Conservation (phyloP, 177 flowering plant genomes). For the Vitis hybrid region DNA sequence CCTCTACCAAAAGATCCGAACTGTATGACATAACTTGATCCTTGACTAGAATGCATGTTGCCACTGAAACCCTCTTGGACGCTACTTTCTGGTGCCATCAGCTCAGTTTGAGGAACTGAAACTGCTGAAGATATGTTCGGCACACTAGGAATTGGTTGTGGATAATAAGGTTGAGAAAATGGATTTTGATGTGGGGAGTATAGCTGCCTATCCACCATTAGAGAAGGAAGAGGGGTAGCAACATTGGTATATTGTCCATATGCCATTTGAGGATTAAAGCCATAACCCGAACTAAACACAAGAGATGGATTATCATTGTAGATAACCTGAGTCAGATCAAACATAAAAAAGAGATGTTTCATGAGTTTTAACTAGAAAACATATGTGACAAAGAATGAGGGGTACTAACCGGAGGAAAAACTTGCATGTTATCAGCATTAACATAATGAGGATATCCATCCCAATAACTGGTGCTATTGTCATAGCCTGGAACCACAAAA, state of each 20-base stretch:
- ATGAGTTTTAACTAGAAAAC: background rate
- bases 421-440: slow-evolving; percentile 30
- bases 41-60: slow-evolving; percentile 23
- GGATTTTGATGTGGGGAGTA: slow-evolving; percentile 33
- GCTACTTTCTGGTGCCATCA: slow-evolving; percentile 24
- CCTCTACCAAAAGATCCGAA: slow-evolving; percentile 27
- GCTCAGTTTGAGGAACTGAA: slow-evolving; percentile 25
- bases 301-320: slow-evolving; percentile 35
- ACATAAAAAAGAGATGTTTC: background rate
- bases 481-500: slow-evolving; percentile 25
- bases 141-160: slow-evolving; percentile 18
- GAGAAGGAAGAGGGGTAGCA: slow-evolving; percentile 26
- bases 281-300: slow-evolving; percentile 28
- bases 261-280: slow-evolving; percentile 27
- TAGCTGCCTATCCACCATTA: slow-evolving; percentile 33
- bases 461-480: slow-evolving; percentile 20
- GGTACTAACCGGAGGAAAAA: slow-evolving; percentile 29
- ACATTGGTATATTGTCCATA: slow-evolving; percentile 35
- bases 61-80: slow-evolving; percentile 8
- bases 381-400: background rate
- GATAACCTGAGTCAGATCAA: slow-evolving; percentile 19
- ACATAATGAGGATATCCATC: slow-evolving; percentile 34
- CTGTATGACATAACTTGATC: slow-evolving; percentile 25
- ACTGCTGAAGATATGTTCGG: slow-evolving; percentile 22
- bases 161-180: slow-evolving; percentile 27